Base-by-base conservation (phyloP, 164 flowering plant species). In the Kalanchoe fedtschenkoi region DNA sequence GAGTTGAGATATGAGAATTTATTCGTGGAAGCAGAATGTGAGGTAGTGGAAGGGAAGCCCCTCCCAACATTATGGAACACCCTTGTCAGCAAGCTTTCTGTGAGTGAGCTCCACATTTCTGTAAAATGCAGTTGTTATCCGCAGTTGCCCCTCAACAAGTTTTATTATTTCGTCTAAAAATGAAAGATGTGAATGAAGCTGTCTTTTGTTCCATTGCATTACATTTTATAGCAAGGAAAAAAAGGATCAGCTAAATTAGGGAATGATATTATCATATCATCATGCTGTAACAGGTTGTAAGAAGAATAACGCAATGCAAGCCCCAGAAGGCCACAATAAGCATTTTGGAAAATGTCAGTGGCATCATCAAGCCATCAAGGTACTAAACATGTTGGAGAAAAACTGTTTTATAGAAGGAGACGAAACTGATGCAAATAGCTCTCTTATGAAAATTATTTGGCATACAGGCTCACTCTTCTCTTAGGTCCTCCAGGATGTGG, bases 21-120 rank as follows among this genome's bases (percentile, higher is more conserved):
- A 17, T 56, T 2, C 58, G 78, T 83, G 34, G 84, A 79, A 37
- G 86, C 88, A 8, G 72, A 77, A 39, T 85, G 84, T 62, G 77
- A 80, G 65, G 74, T 80, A 6, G 83, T 85, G 56, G 58, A 74
- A 34, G 87, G 90, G 42, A 82, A 82, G 80, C 81, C 85, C n/a
- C 75, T 84, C 24, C 90, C 87, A 0, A 79, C 90, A 0, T 74
- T 83, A 24, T 85, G 91, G 91, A 83, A 83, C 62, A 71, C 86
- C n/a, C 9, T 81, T 29, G 62, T 34, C 34, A 70, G 66, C 81
- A 35, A 57, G 19, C 32, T 78, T 6, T 72, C 69, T 43, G 87
- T 85, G 75, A 78, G 76, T 67, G 34, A 35, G 19, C 46, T 24
- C 17, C 5, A 22, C 7, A 16, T 8, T 22, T 22, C 7, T 28